Evolutionary conservation across 768 basidiomycete genomes (phyloP).

Genomic region (Auriscalpium orientale): DNA sequence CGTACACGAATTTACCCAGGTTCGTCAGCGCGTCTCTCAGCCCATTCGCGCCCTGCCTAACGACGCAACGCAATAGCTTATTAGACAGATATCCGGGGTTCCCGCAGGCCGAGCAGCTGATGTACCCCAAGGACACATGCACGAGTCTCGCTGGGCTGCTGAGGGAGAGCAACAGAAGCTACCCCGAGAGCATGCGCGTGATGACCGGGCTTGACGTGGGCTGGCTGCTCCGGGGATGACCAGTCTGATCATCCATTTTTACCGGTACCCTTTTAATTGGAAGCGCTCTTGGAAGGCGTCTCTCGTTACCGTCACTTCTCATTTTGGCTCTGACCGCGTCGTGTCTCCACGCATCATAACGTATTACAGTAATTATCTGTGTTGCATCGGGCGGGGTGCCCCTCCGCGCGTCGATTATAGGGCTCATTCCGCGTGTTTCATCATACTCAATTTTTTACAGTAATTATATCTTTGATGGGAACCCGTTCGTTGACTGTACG

Average conservation of each 20-base stretch:
- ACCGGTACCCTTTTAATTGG: no score
- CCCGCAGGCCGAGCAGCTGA: conserved; percentile 81
- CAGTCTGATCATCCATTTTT: neutral
- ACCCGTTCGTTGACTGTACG: no score
- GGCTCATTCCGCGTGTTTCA: no score
- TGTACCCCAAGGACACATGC: conserved; percentile 76
- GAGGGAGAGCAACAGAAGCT: conserved; percentile 68
- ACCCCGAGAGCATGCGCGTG: conserved; percentile 65
- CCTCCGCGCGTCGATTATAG: no score
- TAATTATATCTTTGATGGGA: no score
- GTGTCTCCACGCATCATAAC: no score
- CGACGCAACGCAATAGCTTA: conserved; percentile 30
- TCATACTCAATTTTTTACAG: no score
- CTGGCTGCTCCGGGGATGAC: conserved; percentile 46
- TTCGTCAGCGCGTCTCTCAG: conserved; percentile 19
- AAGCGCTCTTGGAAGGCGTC: no score
- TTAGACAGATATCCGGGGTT: conserved; percentile 72
- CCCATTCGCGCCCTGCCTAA: neutral
- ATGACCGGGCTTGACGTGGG: conserved; percentile 83
- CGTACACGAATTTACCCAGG: conserved; percentile 46
- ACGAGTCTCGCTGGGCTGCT: conserved; percentile 60
- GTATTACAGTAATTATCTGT: no score
- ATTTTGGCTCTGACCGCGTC: no score
- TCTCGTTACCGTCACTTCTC: no score
- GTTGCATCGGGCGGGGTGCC: no score